phyloP scores from a whole-genome alignment of 139 green algal genomes.

The Picocystis salinarum region DNA sequence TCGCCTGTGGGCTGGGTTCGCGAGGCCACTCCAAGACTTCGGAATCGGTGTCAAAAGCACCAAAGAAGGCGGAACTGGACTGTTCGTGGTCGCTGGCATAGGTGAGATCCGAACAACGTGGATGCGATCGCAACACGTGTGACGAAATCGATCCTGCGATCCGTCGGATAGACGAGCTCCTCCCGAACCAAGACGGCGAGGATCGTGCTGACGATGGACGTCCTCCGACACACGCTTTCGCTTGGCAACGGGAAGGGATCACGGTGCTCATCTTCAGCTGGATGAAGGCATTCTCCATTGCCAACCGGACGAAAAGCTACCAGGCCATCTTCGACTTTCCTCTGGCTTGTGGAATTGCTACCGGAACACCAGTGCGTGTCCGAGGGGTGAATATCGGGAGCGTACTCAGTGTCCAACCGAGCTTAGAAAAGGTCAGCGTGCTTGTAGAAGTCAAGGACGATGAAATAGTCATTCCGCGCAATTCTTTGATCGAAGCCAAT shows the following conservation, averaged over 20 bases:
- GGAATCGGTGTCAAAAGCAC: conserved; percentile 20
- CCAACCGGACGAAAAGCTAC: conserved; percentile 12
- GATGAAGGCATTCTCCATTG: conserved; percentile 15
- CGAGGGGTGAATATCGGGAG: conserved; percentile 58
- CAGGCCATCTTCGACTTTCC: conserved; percentile 46
- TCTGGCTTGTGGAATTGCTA: conserved; percentile 80
- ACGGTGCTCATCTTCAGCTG: conserved; percentile 10
- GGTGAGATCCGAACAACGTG: not conserved
- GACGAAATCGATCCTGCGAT: too few species aligned
- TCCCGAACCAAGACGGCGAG: too few species aligned
- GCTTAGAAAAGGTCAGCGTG: conserved; percentile 74
- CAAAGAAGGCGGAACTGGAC: conserved; percentile 25
- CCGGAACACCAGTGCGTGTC: conserved; percentile 77
- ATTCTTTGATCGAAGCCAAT: conserved; percentile 87
- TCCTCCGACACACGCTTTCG: too few species aligned
- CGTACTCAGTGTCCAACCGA: conserved; percentile 70
- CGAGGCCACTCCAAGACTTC: conserved; percentile 22
- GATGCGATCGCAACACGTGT: not conserved
- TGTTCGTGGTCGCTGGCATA: conserved; percentile 22
- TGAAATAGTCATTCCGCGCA: conserved; percentile 74
- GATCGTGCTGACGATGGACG: too few species aligned
- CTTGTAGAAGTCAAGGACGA: conserved; percentile 66
- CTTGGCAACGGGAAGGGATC: conserved; percentile 3
- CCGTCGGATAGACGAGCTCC: too few species aligned
- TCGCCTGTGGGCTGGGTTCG: conserved; percentile 5